A percentile compares a stretch with the other conserved stretches of the same genome.
Evolutionary conservation across 805 yeast genomes (phyloP).

Genomic region (Yarrowia sp.): DNA sequence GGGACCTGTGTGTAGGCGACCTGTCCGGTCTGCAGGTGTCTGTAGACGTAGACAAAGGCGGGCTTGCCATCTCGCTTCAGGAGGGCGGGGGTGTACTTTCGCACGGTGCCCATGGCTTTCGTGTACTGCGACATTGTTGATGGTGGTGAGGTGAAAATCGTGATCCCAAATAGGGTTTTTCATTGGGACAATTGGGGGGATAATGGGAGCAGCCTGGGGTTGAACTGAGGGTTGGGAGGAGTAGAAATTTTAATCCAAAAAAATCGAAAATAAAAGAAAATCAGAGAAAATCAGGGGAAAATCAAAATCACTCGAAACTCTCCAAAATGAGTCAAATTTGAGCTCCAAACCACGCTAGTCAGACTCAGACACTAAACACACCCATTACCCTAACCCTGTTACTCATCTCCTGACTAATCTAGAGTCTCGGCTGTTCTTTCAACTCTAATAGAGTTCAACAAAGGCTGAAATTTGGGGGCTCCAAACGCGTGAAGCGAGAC

Average conservation of each 20-base stretch:
- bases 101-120: slow-evolving; percentile 26
- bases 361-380: no score
- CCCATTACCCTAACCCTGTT: not conserved
- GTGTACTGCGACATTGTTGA: slow-evolving; percentile 11
- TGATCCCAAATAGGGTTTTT: slow-evolving; percentile 3
- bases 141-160: not conserved
- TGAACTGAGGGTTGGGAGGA: not conserved
- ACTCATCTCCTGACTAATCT: not conserved
- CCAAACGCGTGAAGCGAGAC: not conserved
- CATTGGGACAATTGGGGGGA: not conserved
- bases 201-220: not conserved
- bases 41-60: slow-evolving; percentile 79
- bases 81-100: slow-evolving; percentile 21
- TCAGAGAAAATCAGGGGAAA: not conserved
- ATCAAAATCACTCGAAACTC: not conserved
- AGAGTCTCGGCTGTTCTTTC: not conserved
- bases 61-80: slow-evolving; percentile 21
- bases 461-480: not conserved
- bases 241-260: no score
- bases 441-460: not conserved
- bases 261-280: not conserved
- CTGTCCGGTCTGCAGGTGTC: slow-evolving; percentile 86
- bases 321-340: no score
- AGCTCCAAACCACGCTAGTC: no score
- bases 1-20: slow-evolving; percentile 87